Conservation (phyloP, 768 basidiomycete species). For the Russula earlei region DNA sequence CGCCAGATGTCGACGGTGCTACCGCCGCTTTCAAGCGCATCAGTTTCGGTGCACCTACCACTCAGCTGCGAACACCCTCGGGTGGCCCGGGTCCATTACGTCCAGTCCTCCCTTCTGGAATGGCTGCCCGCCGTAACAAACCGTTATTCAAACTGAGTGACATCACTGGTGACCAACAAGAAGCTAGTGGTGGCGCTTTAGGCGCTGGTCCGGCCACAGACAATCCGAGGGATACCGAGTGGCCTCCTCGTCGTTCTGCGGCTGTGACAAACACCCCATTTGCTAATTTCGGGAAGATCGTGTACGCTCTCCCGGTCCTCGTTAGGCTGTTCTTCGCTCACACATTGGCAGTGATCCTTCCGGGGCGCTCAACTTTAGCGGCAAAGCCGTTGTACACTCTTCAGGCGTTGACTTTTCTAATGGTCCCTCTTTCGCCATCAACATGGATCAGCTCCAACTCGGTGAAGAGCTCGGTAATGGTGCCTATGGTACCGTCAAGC, state of each 20-base stretch:
- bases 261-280: conserved; percentile 65
- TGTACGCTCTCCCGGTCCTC: conserved; percentile 44
- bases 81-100: conserved; percentile 30
- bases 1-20: conserved; percentile 33
- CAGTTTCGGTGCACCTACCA: conserved; percentile 22
- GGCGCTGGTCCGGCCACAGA: conserved; percentile 67
- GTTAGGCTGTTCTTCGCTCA: not conserved
- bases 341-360: conserved; percentile 68
- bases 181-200: conserved; percentile 42
- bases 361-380: conserved; percentile 87
- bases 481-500: conserved; percentile 96
- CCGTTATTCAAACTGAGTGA: conserved; percentile 56
- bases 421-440: conserved; percentile 86
- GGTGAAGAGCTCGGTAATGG: conserved; percentile 92
- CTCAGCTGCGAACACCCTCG: conserved; percentile 20
- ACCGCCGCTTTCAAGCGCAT: conserved; percentile 33
- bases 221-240: conserved; percentile 38
- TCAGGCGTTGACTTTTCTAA: conserved; percentile 84
- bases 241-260: conserved; percentile 21
- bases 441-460: conserved; percentile 86
- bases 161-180: conserved; percentile 36
- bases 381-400: conserved; percentile 88
- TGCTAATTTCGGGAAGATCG: conserved; percentile 86
- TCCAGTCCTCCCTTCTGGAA: conserved; percentile 30
- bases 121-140: conserved; percentile 36